These are phyloP conservation scores for Metschnikowia chrysomelidarum DNA, from an alignment of 805 yeast species.

Conservation along the genomic window DNA sequence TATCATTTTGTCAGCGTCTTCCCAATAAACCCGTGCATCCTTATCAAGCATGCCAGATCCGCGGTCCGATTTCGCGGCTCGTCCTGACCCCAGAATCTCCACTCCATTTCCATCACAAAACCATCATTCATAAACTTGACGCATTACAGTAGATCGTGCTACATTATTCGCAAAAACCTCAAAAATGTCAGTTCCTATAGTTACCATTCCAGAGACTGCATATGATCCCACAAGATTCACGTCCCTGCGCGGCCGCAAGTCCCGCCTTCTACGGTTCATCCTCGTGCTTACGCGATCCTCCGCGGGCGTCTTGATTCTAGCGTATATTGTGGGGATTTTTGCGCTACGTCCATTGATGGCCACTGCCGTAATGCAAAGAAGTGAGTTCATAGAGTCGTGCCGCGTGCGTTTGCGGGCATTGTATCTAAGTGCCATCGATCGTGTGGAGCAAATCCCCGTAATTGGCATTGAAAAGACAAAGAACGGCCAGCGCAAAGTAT, in stretches of 20 bases:
- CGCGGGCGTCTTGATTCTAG: constrained; percentile 27
- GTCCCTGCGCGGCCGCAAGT: constrained; percentile 14
- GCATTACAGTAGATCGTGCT: too few species aligned
- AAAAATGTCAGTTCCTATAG: constrained; percentile 30
- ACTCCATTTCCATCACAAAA: neutral
- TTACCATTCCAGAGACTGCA: constrained; percentile 42
- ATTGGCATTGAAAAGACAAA: constrained; percentile 31
- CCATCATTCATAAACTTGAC: neutral
- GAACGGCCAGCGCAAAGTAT: constrained; percentile 29
- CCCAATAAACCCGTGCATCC: too few species aligned
- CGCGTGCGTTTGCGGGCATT: constrained; percentile 34
- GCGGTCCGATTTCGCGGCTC: too few species aligned
- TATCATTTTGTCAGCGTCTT: too few species aligned
- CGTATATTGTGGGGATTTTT: constrained; percentile 33
- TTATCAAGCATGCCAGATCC: too few species aligned
- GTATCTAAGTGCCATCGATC: constrained; percentile 32
- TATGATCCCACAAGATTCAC: constrained; percentile 31
- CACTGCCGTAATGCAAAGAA: constrained; percentile 26
- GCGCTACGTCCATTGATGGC: constrained; percentile 37
- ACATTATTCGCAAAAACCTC: neutral
- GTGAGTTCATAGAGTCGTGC: constrained; percentile 34
- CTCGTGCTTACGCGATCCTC: constrained; percentile 35
- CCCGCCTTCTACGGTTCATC: constrained; percentile 27
- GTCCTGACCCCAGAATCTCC: too few species aligned
- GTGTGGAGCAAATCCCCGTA: constrained; percentile 39